Percentiles rank a stretch among this genome's conserved stretches.
These are phyloP conservation scores for Sporothrix curviconia DNA, from an alignment of 2,329 filamentous ascomycete species.

Conservation along the genomic window DNA sequence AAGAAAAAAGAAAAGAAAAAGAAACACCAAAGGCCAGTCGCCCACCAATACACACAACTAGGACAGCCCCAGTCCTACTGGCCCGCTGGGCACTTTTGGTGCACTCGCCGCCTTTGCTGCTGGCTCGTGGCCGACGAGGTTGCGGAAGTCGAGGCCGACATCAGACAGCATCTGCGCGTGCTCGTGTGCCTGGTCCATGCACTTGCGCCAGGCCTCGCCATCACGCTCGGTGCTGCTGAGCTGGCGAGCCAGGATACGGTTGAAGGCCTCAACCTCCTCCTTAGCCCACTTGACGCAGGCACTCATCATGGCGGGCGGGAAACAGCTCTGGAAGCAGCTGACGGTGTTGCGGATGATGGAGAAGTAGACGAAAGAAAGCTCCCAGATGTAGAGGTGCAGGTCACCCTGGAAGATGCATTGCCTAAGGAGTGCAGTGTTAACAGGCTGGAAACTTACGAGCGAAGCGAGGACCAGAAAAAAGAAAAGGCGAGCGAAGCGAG, in stretches of 20 bases:
- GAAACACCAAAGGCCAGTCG: neutral
- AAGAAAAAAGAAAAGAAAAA: neutral
- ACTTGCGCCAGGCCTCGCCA: conserved; percentile 73
- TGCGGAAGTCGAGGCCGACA: conserved; percentile 84
- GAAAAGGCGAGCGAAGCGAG: neutral
- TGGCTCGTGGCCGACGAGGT: conserved; percentile 62
- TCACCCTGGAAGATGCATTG: conserved; percentile 95
- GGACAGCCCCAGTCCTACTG: conserved; percentile 38
- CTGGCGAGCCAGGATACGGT: conserved; percentile 72
- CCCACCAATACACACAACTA: conserved; percentile 14
- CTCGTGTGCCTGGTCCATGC: conserved; percentile 71
- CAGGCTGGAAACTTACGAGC: neutral
- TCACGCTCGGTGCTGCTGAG: conserved; percentile 75
- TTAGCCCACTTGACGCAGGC: conserved; percentile 99
- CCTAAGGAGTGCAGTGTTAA: conserved; percentile 38
- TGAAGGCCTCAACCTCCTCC: conserved; percentile 86
- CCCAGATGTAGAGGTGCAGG: conserved; percentile 87
- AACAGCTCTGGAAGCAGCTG: conserved; percentile 78
- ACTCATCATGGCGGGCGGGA: conserved; percentile 80
- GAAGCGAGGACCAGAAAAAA: neutral
- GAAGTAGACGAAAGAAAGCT: conserved; percentile 93
- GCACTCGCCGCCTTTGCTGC: conserved; percentile 22
- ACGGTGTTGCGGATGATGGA: conserved; percentile 91
- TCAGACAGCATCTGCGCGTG: conserved; percentile 76
- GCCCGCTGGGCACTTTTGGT: conserved; percentile 19